phyloP scores from a whole-genome alignment of 306 rosid species.

The Glycine tomentella region DNA sequence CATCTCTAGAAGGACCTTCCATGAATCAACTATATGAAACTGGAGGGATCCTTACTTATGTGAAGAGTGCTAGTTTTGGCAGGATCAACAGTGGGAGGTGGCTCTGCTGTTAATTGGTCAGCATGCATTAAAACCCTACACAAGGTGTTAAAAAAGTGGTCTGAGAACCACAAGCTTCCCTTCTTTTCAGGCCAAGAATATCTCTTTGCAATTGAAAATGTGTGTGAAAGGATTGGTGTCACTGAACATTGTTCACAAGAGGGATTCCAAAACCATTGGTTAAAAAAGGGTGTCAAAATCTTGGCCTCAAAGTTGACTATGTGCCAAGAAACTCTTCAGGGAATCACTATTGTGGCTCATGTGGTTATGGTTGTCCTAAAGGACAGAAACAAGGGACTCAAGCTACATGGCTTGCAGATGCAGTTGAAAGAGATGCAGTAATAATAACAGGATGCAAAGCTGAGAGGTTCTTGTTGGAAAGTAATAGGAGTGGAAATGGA shows the following conservation, averaged over 20 bases:
- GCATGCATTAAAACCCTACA: conserved; percentile 83
- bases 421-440: conserved; percentile 82
- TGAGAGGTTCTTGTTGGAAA: conserved; percentile 65
- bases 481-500: conserved; percentile 38
- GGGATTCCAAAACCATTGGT: conserved; percentile 83
- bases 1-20: conserved; percentile 84
- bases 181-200: conserved; percentile 66
- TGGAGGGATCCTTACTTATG: conserved; percentile 67
- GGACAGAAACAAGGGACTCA: conserved; percentile 84
- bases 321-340: conserved; percentile 74
- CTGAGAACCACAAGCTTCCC: conserved; percentile 52
- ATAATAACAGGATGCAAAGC: conserved; percentile 84
- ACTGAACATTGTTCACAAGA: conserved; percentile 65
- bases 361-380: conserved; percentile 78
- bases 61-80: conserved; percentile 59
- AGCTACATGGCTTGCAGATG: conserved; percentile 88
- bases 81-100: conserved; percentile 89
- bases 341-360: conserved; percentile 76
- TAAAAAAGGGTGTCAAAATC: conserved; percentile 79
- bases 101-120: conserved; percentile 90
- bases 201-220: conserved; percentile 69
- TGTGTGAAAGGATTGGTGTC: conserved; percentile 74
- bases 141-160: conserved; percentile 70
- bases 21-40: conserved; percentile 64
- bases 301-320: conserved; percentile 67